phyloP scores from a whole-genome alignment of 768 basidiomycete species.

The Tylopilus cervinicoccineus region DNA sequence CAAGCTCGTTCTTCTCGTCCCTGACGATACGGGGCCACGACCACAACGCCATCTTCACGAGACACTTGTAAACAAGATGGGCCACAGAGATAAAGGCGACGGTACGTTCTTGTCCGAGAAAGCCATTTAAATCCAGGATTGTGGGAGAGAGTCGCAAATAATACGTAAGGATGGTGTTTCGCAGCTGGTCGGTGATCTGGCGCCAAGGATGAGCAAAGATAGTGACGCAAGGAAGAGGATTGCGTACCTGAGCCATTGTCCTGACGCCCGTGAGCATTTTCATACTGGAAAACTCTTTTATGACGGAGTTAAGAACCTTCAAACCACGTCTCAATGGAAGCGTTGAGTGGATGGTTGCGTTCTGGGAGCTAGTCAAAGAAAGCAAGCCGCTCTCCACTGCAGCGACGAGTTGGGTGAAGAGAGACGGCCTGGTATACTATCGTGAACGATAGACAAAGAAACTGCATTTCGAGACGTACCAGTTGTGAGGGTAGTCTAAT shows the following conservation, averaged over 20 bases:
- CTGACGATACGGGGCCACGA: conserved; percentile 54
- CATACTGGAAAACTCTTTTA: conserved; percentile 67
- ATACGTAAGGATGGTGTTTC: conserved; percentile 52
- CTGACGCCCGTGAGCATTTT: conserved; percentile 70
- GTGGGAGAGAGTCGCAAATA: conserved; percentile 50
- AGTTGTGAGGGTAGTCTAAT: conserved; percentile 67
- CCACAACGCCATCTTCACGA: conserved; percentile 70
- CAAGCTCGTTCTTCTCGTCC: conserved; percentile 39
- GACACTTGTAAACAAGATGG: conserved; percentile 72
- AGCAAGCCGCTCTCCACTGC: conserved; percentile 53
- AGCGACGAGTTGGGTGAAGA: conserved; percentile 41
- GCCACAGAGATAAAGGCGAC: conserved; percentile 49
- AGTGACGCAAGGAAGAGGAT: background rate
- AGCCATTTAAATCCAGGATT: conserved; percentile 29
- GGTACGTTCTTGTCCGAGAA: conserved; percentile 37
- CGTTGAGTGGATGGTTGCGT: conserved; percentile 40
- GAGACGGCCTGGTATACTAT: conserved; percentile 18
- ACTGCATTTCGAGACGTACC: conserved; percentile 41
- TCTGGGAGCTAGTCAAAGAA: conserved; percentile 41
- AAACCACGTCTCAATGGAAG: conserved; percentile 58
- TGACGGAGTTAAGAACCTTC: conserved; percentile 55
- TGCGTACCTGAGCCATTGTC: conserved; percentile 57
- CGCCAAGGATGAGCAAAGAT: background rate
- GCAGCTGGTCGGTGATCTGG: conserved; percentile 36
- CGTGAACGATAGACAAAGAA: background rate